Base-by-base conservation (phyloP, 257 asterid species). In the Solanum virginianum region DNA sequence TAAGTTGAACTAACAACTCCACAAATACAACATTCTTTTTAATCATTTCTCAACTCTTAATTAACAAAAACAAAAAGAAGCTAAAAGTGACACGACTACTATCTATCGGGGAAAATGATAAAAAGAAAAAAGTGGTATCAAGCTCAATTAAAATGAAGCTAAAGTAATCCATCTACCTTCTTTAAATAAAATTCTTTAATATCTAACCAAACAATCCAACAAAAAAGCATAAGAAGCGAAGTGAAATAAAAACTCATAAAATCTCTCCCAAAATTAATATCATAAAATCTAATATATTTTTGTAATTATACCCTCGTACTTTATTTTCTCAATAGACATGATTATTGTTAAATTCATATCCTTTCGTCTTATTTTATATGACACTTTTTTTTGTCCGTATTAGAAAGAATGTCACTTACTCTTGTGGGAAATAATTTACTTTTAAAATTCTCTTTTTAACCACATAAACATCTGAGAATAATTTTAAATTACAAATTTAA, bases 1-100 rank as follows among this genome's bases (percentile, higher is more conserved):
- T 26, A 77, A 26, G 9, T 17, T 77, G 82, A 79, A 26, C 82
- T 53, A 51, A 11, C 65, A 55, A 26, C 82, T 77, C 82, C 82
- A 77, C 65, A 36, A 36, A 36, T 36, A 36, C 41, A 29, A 77
- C 16, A 16, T 53, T 77, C 82, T 16, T 77, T 32, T 51, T 77
- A 49, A 77, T 77, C 63, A 77, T 77, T 51, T 77, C 82, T 51
- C 18, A 77, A 26, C 26, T 26, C 63, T 77, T 53, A 53, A 77
- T 77, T 77, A 77, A 2, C 82, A 53, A 77, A 51, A 36, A 36
- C 41, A 36, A 36, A 77, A 77, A 53, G 47, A 77, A 77, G 29
- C 26, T 8, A 51, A 77, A 26, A 77, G 82, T 16, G 47, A 26
- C 47, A 0, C 82, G 16, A 79, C 43, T 51, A 51, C 51, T n/a